These are phyloP conservation scores for Quercus glauca DNA, from an alignment of 306 rosid genomes.

Conservation along the genomic window DNA sequence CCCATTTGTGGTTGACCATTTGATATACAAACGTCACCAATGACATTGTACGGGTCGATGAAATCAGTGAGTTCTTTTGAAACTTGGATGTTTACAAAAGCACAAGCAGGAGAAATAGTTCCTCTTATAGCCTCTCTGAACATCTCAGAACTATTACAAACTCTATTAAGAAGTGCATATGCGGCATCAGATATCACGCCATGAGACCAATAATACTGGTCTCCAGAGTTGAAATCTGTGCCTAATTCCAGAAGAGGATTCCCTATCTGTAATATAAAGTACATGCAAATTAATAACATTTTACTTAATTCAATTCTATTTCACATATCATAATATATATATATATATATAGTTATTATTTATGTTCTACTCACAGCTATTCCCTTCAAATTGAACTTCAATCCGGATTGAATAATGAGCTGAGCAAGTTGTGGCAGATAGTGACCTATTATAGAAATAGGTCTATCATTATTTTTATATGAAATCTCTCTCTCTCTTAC, in stretches of 20 bases:
- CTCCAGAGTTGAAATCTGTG: conserved; percentile 47
- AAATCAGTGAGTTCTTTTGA: no score
- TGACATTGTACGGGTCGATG: no score
- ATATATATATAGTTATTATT: background rate
- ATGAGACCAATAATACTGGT: conserved; percentile 56
- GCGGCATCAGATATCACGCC: conserved; percentile 48
- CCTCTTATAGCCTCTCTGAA: conserved; percentile 42
- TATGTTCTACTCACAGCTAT: conserved; percentile 32
- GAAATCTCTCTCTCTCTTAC: no score
- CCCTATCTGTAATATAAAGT: conserved; percentile 31
- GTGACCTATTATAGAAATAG: conserved; percentile 26
- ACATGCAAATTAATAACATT: background rate
- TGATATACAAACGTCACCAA: no score
- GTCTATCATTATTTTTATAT: no score
- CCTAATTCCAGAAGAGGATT: conserved; percentile 49
- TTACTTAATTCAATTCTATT: no score
- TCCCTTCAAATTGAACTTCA: conserved; percentile 31
- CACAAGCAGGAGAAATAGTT: conserved; percentile 44
- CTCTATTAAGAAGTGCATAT: conserved; percentile 39
- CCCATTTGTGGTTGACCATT: no score
- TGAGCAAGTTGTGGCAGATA: conserved; percentile 43
- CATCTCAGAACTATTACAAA: conserved; percentile 47
- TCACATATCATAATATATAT: background rate
- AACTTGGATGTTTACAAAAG: no score
- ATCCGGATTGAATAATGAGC: conserved; percentile 27